Evolutionary conservation across 2,329 filamentous ascomycete genomes (phyloP).

Genomic region (Meredithiella fracta): DNA sequence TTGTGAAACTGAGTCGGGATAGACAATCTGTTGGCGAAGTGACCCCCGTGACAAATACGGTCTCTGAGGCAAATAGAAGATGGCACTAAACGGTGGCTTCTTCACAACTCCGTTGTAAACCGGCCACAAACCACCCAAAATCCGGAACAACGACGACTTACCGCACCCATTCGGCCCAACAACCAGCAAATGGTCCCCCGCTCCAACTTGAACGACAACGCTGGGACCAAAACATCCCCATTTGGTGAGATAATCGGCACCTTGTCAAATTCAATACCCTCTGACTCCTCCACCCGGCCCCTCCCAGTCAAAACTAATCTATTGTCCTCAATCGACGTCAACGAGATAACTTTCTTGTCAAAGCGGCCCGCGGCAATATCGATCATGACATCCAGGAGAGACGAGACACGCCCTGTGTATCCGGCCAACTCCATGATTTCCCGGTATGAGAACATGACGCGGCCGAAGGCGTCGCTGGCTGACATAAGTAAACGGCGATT

Average conservation of each 20-base stretch:
- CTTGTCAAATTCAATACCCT: conserved; percentile 68
- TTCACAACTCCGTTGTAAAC: conserved; percentile 89
- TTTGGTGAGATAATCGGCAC: conserved; percentile 97
- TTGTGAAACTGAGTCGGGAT: conserved; percentile 74
- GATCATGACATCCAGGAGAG: conserved; percentile 81
- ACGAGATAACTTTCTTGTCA: conserved; percentile 90
- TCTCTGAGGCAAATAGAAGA: conserved; percentile 95
- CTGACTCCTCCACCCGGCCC: conserved; percentile 65
- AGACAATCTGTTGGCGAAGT: conserved; percentile 92
- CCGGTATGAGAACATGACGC: conserved; percentile 95
- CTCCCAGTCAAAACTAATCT: conserved; percentile 67
- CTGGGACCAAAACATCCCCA: conserved; percentile 75
- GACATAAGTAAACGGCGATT: conserved; percentile 83
- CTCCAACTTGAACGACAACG: conserved; percentile 72
- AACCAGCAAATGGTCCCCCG: conserved; percentile 79
- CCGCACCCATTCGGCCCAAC: conserved; percentile 95
- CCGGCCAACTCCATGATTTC: conserved; percentile 92
- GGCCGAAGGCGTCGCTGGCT: conserved; percentile 86
- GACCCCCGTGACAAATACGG: conserved; percentile 85
- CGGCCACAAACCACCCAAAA: conserved; percentile 90
- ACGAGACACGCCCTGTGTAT: conserved; percentile 83
- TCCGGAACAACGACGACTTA: conserved; percentile 90
- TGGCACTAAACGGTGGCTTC: conserved; percentile 80
- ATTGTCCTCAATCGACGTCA: conserved; percentile 66
- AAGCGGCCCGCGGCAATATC: conserved; percentile 83